Evolutionary conservation across 2,329 filamentous ascomycete species (phyloP).

Genomic region (Sclerotinia minor): DNA sequence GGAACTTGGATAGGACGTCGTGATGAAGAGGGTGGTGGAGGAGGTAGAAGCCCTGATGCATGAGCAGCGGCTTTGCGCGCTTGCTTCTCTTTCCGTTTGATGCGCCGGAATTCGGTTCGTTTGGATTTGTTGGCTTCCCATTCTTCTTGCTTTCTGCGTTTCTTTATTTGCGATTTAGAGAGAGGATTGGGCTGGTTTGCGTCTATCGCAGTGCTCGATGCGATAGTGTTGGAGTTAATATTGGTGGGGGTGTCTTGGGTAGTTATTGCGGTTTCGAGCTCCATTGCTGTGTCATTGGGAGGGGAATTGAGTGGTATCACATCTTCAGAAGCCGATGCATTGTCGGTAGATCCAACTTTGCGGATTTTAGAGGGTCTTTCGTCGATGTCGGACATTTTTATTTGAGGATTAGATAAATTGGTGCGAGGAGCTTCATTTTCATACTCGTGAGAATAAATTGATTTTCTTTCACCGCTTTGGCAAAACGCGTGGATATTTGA

Average conservation of each 20-base stretch:
- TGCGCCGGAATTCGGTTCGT: constrained; percentile 54
- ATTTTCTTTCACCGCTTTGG: constrained; percentile 18
- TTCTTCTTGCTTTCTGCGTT: constrained; percentile 66
- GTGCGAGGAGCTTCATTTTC: not conserved
- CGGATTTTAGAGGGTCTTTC: constrained; percentile 26
- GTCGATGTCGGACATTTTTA: constrained; percentile 23
- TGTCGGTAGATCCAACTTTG: constrained; percentile 8
- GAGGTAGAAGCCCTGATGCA: constrained; percentile 42
- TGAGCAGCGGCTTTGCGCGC: constrained; percentile 50
- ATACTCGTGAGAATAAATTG: constrained; percentile 10
- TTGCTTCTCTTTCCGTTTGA: constrained; percentile 53
- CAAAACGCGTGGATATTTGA: constrained; percentile 4
- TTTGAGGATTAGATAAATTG: not conserved
- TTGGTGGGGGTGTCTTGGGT: constrained; percentile 13
- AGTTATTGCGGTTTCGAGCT: not conserved
- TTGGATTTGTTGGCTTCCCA: constrained; percentile 73
- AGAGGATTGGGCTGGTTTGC: constrained; percentile 43
- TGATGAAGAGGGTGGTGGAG: constrained; percentile 13
- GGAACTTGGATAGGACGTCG: constrained; percentile 59
- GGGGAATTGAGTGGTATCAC: not conserved
- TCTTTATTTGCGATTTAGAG: constrained; percentile 87
- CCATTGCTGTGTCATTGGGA: not conserved
- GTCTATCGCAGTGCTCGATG: not conserved
- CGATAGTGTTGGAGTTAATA: not conserved
- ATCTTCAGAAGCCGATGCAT: not conserved